Evolutionary conservation across 805 yeast genomes (phyloP).

Genomic region (Hanseniaspora meyeri): DNA sequence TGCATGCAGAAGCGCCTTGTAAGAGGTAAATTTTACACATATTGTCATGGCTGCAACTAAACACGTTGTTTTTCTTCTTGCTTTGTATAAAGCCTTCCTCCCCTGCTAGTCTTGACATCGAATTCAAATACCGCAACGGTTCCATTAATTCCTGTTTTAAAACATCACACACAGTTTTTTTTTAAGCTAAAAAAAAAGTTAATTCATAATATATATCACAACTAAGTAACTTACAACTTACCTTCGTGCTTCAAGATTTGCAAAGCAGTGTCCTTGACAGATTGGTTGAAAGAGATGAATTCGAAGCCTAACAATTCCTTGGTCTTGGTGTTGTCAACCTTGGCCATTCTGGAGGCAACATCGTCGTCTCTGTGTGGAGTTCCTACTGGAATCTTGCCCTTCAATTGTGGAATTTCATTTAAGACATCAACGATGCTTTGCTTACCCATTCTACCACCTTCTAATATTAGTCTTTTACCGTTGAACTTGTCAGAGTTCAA

Average conservation of each 20-base stretch:
- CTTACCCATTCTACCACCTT: slow-evolving; percentile 21
- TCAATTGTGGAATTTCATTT: slow-evolving; percentile 33
- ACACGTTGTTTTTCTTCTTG: too few species aligned
- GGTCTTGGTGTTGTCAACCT: slow-evolving; percentile 5
- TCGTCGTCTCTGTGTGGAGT: slow-evolving; percentile 8
- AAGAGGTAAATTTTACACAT: too few species aligned
- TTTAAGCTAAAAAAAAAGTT: too few species aligned
- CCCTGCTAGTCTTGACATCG: too few species aligned
- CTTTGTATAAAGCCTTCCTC: too few species aligned
- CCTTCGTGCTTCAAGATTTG: slow-evolving; percentile 6
- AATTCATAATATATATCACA: slow-evolving; percentile 12
- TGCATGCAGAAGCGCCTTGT: too few species aligned
- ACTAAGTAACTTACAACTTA: not conserved
- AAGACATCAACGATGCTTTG: slow-evolving; percentile 26
- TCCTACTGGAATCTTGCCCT: slow-evolving; percentile 32
- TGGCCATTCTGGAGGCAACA: not conserved
- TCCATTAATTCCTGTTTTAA: too few species aligned
- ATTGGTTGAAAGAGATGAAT: not conserved
- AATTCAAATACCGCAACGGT: too few species aligned
- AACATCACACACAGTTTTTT: too few species aligned
- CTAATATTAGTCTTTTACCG: slow-evolving; percentile 26
- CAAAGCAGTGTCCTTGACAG: slow-evolving; percentile 12
- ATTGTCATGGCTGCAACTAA: too few species aligned
- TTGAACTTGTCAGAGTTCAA: slow-evolving; percentile 27
- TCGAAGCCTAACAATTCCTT: slow-evolving; percentile 12